A percentile compares a stretch with the other conserved stretches of the same genome.
These are phyloP conservation scores for Rhodosporidiobolus odoratus DNA, from an alignment of 768 basidiomycete genomes.

Conservation along the genomic window DNA sequence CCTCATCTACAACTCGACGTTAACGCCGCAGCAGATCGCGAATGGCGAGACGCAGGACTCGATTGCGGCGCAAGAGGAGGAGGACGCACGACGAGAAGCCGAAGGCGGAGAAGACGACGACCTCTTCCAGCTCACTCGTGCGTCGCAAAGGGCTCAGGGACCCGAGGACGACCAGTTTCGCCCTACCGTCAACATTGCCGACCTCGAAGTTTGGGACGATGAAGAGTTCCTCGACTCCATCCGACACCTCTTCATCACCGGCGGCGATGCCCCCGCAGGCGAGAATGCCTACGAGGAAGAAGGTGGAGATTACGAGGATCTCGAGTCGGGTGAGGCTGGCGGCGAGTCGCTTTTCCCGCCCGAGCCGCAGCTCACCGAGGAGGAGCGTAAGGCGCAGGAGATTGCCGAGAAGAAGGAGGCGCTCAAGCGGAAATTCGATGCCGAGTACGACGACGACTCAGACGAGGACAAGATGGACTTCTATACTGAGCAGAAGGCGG, in stretches of 20 bases:
- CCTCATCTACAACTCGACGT: conserved; percentile 67
- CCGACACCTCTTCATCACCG: conserved; percentile 84
- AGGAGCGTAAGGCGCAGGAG: conserved; percentile 46
- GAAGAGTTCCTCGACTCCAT: conserved; percentile 81
- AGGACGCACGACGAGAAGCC: conserved; percentile 36
- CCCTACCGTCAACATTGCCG: conserved; percentile 50
- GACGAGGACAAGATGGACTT: conserved; percentile 65
- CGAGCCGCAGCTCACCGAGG: conserved; percentile 43
- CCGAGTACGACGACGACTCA: conserved; percentile 67
- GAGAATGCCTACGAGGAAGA: conserved; percentile 50
- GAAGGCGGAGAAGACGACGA: conserved; percentile 40
- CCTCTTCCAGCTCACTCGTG: conserved; percentile 59
- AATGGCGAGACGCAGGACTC: conserved; percentile 46
- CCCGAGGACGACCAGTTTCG: conserved; percentile 40
- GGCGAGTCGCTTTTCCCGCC: conserved; percentile 43
- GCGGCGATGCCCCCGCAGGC: conserved; percentile 48
- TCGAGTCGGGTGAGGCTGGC: conserved; percentile 48
- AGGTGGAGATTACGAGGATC: conserved; percentile 48
- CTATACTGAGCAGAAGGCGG: conserved; percentile 85
- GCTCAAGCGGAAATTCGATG: conserved; percentile 91
- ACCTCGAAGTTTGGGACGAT: conserved; percentile 70
- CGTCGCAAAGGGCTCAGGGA: background rate
- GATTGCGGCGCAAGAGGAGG: conserved; percentile 29
- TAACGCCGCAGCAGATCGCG: conserved; percentile 66
- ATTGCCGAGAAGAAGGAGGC: conserved; percentile 82